phyloP scores from a whole-genome alignment of 2,329 filamentous ascomycete species.

The Fusarium napiforme region DNA sequence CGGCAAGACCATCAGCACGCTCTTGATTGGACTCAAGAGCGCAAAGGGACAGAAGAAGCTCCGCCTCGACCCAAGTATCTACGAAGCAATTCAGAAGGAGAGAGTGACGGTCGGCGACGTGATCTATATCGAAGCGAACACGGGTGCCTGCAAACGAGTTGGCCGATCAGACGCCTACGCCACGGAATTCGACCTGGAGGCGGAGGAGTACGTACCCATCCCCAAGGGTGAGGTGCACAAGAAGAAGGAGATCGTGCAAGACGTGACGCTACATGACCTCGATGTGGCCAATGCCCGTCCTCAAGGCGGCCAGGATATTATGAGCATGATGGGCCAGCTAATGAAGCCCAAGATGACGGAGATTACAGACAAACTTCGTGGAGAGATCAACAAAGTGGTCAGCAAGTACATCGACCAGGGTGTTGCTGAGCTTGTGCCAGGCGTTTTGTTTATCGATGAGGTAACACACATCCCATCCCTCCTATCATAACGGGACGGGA shows the following conservation, averaged over 20 bases:
- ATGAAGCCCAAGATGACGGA: slow-evolving; percentile 99
- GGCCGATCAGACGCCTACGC: slow-evolving; percentile 96
- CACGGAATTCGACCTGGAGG: slow-evolving; percentile 98
- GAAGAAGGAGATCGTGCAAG: slow-evolving; percentile 99
- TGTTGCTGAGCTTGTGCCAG: slow-evolving; percentile 96
- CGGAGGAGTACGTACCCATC: slow-evolving; percentile 98
- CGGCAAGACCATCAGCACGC: slow-evolving; percentile 95
- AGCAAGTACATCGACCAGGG: slow-evolving; percentile 99
- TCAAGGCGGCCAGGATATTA: slow-evolving; percentile 97
- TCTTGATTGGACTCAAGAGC: slow-evolving; percentile 94
- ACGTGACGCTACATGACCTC: slow-evolving; percentile 95
- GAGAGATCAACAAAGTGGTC: slow-evolving; percentile 99
- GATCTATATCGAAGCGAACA: slow-evolving; percentile 99
- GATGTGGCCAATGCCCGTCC: slow-evolving; percentile 96
- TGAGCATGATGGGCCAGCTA: slow-evolving; percentile 99
- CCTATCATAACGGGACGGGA: slow-evolving; percentile 32
- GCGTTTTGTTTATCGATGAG: slow-evolving; percentile 98
- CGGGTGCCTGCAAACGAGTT: slow-evolving; percentile 96
- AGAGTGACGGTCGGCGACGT: slow-evolving; percentile 95
- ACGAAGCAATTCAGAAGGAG: slow-evolving; percentile 99
- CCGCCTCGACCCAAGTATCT: slow-evolving; percentile 95
- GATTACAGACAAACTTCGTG: slow-evolving; percentile 95
- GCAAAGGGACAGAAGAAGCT: slow-evolving; percentile 98
- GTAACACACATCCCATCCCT: slow-evolving; percentile 58
- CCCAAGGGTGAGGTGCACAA: slow-evolving; percentile 99